Base-by-base conservation (phyloP, 2,329 filamentous ascomycete genomes). In the Elsinoe arachidis region DNA sequence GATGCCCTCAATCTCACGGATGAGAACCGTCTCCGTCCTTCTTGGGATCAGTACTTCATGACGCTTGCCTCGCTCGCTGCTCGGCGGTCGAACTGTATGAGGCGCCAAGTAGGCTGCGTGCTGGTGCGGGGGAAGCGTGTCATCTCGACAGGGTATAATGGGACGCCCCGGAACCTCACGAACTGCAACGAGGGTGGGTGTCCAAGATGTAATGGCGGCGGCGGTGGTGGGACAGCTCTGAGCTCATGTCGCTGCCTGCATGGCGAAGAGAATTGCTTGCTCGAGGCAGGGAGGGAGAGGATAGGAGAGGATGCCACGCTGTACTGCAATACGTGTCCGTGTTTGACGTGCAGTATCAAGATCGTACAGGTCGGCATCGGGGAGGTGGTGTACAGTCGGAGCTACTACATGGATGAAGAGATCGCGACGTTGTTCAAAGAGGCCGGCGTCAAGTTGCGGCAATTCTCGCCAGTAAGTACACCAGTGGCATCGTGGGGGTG, bases 31-130 rank as follows among this genome's bases (percentile, higher is more conserved):
- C 78, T 99, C 35, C 84, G 93, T 1, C 93, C 93, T 0, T 85
- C 83, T 51, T 99, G 93, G 93, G 93, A 99, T 72, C 85, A 88
- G 66, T 99, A 99, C 75, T 99, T 99, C 69, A 99, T 99, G 93
- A 84, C 88, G 39, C 78, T 99, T n/a, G 91, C 93, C 4, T 90
- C 88, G 34, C 82, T 99, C 49, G 93, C 93, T 6, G 88, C 92
- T 0, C 87, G 90, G 64, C 82, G 93, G 62, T 90, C 86, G 68
- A 99, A 99, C 72, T 99, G 93, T 76, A 99, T 99, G 93, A 96
- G 97, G 75, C 82, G 93, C 30, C 84, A 92, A 62, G 93, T 99
- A 1, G 93, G 93, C 6, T 96, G 91, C 73, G 93, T 97, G 5
- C 79, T 99, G 9, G 91, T 97, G 34, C 80, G 86, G 61, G 86